Evolutionary conservation across 2,329 filamentous ascomycete genomes (phyloP).

Genomic region (Purpureocillium lavendulum): DNA sequence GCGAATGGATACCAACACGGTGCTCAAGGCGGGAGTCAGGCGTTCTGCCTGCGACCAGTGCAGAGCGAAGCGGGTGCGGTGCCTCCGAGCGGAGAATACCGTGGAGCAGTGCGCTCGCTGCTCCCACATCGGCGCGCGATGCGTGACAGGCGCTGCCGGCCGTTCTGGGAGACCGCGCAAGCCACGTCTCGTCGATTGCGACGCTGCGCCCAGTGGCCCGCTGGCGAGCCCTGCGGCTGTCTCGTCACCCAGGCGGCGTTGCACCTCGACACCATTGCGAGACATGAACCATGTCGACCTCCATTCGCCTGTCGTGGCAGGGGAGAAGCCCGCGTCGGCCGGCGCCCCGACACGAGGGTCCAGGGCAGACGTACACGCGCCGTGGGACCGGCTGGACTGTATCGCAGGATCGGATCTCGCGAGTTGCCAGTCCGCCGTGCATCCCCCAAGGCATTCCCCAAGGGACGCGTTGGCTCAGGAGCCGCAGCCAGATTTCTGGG

Average conservation of each 20-base stretch:
- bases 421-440: background rate
- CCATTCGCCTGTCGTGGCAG: too few relatives aligned
- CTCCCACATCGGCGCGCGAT: constrained; percentile 8
- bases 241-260: constrained; percentile 1
- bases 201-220: background rate
- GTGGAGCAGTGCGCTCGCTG: constrained; percentile 11
- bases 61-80: constrained; percentile 14
- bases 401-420: constrained; percentile 3
- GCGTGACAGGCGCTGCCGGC: constrained; percentile 11
- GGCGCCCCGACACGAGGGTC: background rate
- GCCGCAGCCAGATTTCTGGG: constrained; percentile 6
- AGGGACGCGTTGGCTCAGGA: constrained; percentile 4
- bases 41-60: constrained; percentile 14
- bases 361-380: constrained; percentile 2
- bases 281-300: constrained; percentile 3
- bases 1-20: background rate
- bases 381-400: background rate
- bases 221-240: background rate
- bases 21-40: constrained; percentile 7
- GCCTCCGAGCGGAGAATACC: constrained; percentile 11
- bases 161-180: constrained; percentile 11
- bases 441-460: background rate
- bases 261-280: constrained; percentile 3
- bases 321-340: too few relatives aligned
- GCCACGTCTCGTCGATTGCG: constrained; percentile 2